A percentile compares a stretch with the other conserved stretches of the same genome.
phyloP scores from a whole-genome alignment of 1,139 yeast species.

The Hyphopichia pseudoburtonii region DNA sequence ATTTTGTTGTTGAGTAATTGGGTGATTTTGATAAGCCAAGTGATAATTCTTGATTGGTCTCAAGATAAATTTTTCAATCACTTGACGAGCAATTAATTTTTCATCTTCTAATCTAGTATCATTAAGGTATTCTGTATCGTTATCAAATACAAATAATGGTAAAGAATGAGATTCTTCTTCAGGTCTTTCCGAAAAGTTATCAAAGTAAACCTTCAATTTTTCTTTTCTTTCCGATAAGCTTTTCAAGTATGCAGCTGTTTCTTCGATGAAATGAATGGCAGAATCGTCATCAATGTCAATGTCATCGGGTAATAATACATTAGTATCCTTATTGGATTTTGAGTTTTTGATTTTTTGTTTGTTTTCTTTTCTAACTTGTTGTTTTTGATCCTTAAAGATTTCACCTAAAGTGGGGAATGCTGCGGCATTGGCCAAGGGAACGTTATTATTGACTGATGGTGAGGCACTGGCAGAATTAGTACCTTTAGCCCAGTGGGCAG shows the following conservation, averaged over 20 bases:
- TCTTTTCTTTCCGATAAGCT: slow-evolving; percentile 31
- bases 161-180: slow-evolving; percentile 16
- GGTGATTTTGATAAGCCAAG: slow-evolving; percentile 49
- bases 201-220: slow-evolving; percentile 35
- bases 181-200: slow-evolving; percentile 17
- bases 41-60: slow-evolving; percentile 49
- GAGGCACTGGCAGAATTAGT: slow-evolving; percentile 28
- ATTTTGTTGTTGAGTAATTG: slow-evolving; percentile 41
- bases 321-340: slow-evolving; percentile 24
- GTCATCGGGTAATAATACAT: slow-evolving; percentile 34
- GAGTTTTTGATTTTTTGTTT: slow-evolving; percentile 28
- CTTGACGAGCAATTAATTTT: slow-evolving; percentile 37
- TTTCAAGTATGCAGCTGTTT: slow-evolving; percentile 34
- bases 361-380: slow-evolving; percentile 28
- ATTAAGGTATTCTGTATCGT: slow-evolving; percentile 16
- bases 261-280: slow-evolving; percentile 37
- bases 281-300: slow-evolving; percentile 41
- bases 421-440: slow-evolving; percentile 49
- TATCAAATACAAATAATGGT: slow-evolving; percentile 42
- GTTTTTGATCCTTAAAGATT: slow-evolving; percentile 47
- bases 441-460: slow-evolving; percentile 36
- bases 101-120: slow-evolving; percentile 38
- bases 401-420: slow-evolving; percentile 78
- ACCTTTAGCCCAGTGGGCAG: slow-evolving; percentile 59
- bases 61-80: slow-evolving; percentile 42